These are phyloP conservation scores for Podospora anserina DNA, from an alignment of 495 filamentous ascomycete species.

Conservation along the genomic window DNA sequence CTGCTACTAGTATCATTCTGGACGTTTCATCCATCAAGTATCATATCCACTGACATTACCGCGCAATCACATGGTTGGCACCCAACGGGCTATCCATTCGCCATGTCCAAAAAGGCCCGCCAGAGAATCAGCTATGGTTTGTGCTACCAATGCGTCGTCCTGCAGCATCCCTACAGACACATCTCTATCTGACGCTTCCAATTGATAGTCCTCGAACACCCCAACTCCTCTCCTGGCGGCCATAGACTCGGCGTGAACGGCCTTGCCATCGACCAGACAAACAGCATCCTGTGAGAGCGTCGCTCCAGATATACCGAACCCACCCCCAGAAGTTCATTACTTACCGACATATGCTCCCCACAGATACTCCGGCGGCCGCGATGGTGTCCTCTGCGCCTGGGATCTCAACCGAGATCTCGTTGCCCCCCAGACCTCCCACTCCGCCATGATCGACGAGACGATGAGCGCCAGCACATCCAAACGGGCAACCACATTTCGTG, in stretches of 20 bases:
- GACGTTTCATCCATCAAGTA: no score
- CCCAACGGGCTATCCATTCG: slow-evolving; percentile 18
- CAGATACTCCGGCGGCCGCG: slow-evolving; percentile 93
- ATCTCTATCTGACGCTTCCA: neutral
- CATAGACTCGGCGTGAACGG: slow-evolving; percentile 94
- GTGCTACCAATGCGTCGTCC: neutral
- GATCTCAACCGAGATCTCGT: slow-evolving; percentile 59
- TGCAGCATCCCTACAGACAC: neutral
- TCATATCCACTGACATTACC: neutral
- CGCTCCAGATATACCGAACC: slow-evolving; percentile 24
- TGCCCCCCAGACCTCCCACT: slow-evolving; percentile 41
- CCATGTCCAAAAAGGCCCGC: slow-evolving; percentile 61
- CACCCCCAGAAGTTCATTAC: neutral
- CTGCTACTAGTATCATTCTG: no score
- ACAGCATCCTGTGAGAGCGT: slow-evolving; percentile 79
- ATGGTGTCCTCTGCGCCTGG: slow-evolving; percentile 96
- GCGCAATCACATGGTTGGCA: neutral
- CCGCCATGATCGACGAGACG: slow-evolving; percentile 33
- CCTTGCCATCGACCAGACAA: slow-evolving; percentile 77
- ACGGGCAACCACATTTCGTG: slow-evolving; percentile 66
- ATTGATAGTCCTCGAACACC: slow-evolving; percentile 82
- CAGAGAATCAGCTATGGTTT: slow-evolving; percentile 66
- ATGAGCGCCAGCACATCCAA: slow-evolving; percentile 33
- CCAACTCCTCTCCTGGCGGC: slow-evolving; percentile 78
- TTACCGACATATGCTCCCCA: neutral